Evolutionary conservation across 129 eudicot genomes (phyloP), one percentile per base, ranked within the genome.

Genomic region (Helianthus tuberosus): DNA sequence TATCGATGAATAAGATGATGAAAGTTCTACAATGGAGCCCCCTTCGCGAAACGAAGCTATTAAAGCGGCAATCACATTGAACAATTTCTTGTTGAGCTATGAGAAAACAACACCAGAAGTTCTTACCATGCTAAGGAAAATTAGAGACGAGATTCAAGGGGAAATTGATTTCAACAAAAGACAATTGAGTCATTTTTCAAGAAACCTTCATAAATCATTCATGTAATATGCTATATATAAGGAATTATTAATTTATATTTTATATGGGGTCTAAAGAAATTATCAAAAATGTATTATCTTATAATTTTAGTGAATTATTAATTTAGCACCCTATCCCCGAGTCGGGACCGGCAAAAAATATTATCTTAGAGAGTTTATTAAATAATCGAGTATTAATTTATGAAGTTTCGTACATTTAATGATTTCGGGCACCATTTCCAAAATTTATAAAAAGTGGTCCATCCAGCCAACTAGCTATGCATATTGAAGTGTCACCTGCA

Each of bases 21-120:
- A 74, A 60, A 74, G 78, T 74, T 74, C 78, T 74, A 74, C 78
- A 74, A 74, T 74, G 78, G 78, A 61, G 71, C 71, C 70, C 78
- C 69, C 71, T 74, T 74, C 58, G 68, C 35, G 36, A 59, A 72
- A 72, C 66, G 59, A 72, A 20, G 53, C 64, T 63, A 74, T 74
- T 62, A 50, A 74, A 64, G 43, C 53, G 79, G 43, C 71, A 74
- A 74, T 63, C 64, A 74, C 64, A 63, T 74, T 74, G 72, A 74
- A 74, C 25, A 74, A 74, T 74, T 64, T 74, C 71, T 74, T 74
- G 72, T 74, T 64, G 53, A 63, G 66, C 66, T 65, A 65, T 65
- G 66, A 75, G 66, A 75, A 75, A 75, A 65, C 66, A 75, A 75
- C 73, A 60, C 29, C 53, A 68, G 36, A 55, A 77, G 64, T 68